Conservation (phyloP, 331 rosid species). For the Stylosanthes scabra region DNA sequence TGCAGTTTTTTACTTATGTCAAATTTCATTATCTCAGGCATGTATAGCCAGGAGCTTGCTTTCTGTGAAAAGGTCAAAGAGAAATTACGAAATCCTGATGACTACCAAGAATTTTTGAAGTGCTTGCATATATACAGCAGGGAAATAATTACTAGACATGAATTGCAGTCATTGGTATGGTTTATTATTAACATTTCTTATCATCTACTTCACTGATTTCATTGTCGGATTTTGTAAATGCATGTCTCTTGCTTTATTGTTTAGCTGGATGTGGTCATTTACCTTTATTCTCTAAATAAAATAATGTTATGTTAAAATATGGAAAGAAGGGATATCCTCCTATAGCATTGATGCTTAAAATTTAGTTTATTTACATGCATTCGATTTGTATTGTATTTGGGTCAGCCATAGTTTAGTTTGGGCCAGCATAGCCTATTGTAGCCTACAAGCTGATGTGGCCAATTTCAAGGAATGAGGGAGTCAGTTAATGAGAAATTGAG, state of each 20-base stretch:
- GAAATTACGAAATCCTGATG: slow-evolving; percentile 74
- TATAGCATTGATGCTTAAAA: slow-evolving; percentile 6
- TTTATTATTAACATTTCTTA: slow-evolving; percentile 17
- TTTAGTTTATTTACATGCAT: slow-evolving; percentile 6
- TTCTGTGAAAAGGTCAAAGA: slow-evolving; percentile 94
- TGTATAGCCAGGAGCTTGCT: slow-evolving; percentile 77
- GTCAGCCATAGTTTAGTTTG: background rate
- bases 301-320: slow-evolving; percentile 27
- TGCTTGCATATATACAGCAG: slow-evolving; percentile 94
- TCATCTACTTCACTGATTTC: slow-evolving; percentile 23
- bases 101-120: slow-evolving; percentile 96
- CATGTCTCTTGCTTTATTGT: slow-evolving; percentile 24
- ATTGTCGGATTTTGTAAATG: slow-evolving; percentile 27
- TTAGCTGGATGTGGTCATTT: slow-evolving; percentile 25
- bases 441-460: background rate
- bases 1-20: slow-evolving; percentile 39
- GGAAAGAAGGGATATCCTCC: slow-evolving; percentile 2
- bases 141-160: slow-evolving; percentile 90
- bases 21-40: slow-evolving; percentile 59
- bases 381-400: background rate
- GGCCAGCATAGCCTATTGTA: slow-evolving; percentile 2
- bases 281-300: slow-evolving; percentile 23
- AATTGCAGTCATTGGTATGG: slow-evolving; percentile 89
- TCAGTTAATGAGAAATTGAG: slow-evolving; percentile 61
- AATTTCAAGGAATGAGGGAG: slow-evolving; percentile 47